Evolutionary conservation across 345 rosid species (phyloP), one percentile per base, ranked within the genome.

Genomic region (Linum trigynum): DNA sequence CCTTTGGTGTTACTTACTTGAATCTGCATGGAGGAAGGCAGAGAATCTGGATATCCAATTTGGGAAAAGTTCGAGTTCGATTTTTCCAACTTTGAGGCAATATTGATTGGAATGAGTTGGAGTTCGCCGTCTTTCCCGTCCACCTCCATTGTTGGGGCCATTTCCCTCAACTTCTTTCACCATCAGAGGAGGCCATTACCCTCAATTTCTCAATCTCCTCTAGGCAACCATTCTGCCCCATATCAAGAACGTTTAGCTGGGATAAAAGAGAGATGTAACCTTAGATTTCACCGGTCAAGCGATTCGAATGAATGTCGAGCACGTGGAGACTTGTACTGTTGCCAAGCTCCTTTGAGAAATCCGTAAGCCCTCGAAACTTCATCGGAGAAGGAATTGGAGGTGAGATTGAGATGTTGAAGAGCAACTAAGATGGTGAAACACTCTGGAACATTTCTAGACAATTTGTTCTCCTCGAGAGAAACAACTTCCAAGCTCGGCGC

Each of bases 391-490:
- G 57, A 64, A 65, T 91, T 91, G 2, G 70, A 69, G 14, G 78
- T 82, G 38, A 91, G 83, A 67, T 91, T 85, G 58, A 91, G 79
- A 77, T 71, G 82, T 5, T 65, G 72, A 6, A 88, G 72, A 78
- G 83, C 74, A 66, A 85, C 83, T 77, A 91, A 82, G 69, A 89
- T 91, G 71, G 91, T 91, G 73, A 91, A 88, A 58, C 97, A 96
- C 78, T 88, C 91, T 64, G 92, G 96, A 71, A 88, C 77, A 55
- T 76, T 74, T 32, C 86, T 92, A 39, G 74, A 57, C 0, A 88
- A 60, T n/a, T 2, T 71, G 75, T 91, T 91, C 73, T 74, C 77
- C 59, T 84, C 75, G 32, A 91, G 64, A 66, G 79, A 74, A 69
- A 88, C 89, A 61, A 84, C 80, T 63, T 81, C 88, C 75, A 91